Evolutionary conservation across 1,284 basidiomycete species (phyloP), one percentile per base, ranked within the genome.

Genomic region (Heterobasidion occidentale): DNA sequence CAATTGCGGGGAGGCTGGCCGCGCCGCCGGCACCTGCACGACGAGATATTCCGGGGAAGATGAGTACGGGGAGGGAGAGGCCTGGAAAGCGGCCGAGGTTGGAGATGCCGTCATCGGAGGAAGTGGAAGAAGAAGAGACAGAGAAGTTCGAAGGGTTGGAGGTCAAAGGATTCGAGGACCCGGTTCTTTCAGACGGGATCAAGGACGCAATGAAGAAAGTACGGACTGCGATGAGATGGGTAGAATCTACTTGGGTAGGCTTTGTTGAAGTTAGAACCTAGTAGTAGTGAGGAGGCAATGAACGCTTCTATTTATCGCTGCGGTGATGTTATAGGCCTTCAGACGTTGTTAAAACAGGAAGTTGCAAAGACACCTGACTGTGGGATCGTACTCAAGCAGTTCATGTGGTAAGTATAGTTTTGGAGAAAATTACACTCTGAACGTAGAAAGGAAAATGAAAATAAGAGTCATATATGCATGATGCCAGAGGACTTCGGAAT

Each of bases 111-210:
- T 53, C 51, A 52, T 58, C 68, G 52, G 59, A 67, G 62, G 63
- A 67, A 15, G 52, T 48, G 46, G 27, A 61, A 46, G 35, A 57
- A 34, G 55, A 63, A 57, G 51, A 59, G 50, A 52, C 27, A 44
- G 50, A 52, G 53, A 51, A 50, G 46, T 62, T 57, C 45, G 58
- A 56, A 38, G 54, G 47, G 15, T 58, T 70, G 7, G 52, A 62
- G 8, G 67, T 78, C 49, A 79, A 77, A 61, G 79, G 79, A 9
- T 81, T 80, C 57, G 76, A 80, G 53, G 75, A 74, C 53, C 66
- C 68, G 19, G 70, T 74, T 9, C 65, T 82, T 51, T 62, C 52
- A 12, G 58, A 58, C 27, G 72, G 69, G 2, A 57, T 71, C 0
- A 61, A 59, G 36, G 68, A 72, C 36, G 67, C 65, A 19, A 62